Conservation (phyloP, 306 rosid species). For the Cicer cuneatum region DNA sequence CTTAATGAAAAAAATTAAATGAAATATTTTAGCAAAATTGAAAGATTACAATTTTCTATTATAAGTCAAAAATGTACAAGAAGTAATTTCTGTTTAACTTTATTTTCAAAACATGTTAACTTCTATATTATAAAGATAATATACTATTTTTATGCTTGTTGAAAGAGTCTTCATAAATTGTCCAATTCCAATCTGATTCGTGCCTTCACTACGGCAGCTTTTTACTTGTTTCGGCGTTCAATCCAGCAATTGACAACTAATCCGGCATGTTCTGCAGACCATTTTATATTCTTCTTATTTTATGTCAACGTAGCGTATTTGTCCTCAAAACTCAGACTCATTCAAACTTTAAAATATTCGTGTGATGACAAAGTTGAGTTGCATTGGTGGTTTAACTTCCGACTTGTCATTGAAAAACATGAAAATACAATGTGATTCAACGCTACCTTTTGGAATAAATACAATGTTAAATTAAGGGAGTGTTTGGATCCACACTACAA, state of each 20-base stretch:
- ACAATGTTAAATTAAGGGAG: not conserved
- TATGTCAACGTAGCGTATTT: not conserved
- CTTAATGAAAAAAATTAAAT: too few relatives aligned
- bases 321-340: not conserved
- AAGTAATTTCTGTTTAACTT: too few relatives aligned
- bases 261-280: constrained; percentile 4
- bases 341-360: constrained; percentile 10
- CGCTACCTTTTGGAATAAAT: constrained; percentile 2
- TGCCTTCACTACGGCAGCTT: constrained; percentile 16
- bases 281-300: not conserved
- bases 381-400: not conserved
- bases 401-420: not conserved
- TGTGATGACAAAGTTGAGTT: not conserved
- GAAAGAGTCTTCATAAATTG: constrained; percentile 5
- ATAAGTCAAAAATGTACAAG: too few relatives aligned
- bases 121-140: too few relatives aligned
- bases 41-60: too few relatives aligned
- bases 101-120: too few relatives aligned
- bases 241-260: constrained; percentile 21
- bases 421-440: constrained; percentile 12
- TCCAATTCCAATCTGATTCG: constrained; percentile 34
- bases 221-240: constrained; percentile 22
- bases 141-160: not conserved
- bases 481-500: too few relatives aligned
- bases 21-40: too few relatives aligned